These are phyloP conservation scores for Kregervanrija delftensis DNA, from an alignment of 805 yeast species.

Conservation along the genomic window DNA sequence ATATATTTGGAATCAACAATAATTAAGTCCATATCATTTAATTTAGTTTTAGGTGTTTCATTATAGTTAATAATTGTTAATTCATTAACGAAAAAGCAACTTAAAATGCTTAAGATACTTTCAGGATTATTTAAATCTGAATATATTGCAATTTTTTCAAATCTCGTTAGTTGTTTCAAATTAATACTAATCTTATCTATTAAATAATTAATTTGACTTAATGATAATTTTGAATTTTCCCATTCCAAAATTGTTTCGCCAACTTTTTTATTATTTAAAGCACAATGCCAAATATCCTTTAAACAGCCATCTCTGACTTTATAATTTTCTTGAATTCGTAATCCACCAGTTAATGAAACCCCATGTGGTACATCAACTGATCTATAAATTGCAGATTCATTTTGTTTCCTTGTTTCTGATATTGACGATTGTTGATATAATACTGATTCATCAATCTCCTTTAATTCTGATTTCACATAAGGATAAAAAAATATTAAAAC, in stretches of 20 bases:
- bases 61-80: slow-evolving; percentile 36
- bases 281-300: slow-evolving; percentile 65
- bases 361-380: slow-evolving; percentile 72
- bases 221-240: neutral
- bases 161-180: slow-evolving; percentile 7
- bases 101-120: slow-evolving; percentile 17
- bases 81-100: slow-evolving; percentile 30
- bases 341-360: slow-evolving; percentile 59
- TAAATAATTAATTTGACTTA: slow-evolving; percentile 5
- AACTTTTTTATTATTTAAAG: slow-evolving; percentile 21
- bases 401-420: slow-evolving; percentile 52
- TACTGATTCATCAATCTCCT: slow-evolving; percentile 54
- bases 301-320: slow-evolving; percentile 68
- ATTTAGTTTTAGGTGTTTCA: slow-evolving; percentile 33
- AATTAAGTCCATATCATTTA: slow-evolving; percentile 31
- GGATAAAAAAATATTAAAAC: slow-evolving; percentile 16
- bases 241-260: neutral
- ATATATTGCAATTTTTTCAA: slow-evolving; percentile 17
- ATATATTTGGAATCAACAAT: slow-evolving; percentile 13
- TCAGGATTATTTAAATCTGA: slow-evolving; percentile 15
- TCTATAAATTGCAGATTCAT: slow-evolving; percentile 72
- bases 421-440: slow-evolving; percentile 59
- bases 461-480: slow-evolving; percentile 27
- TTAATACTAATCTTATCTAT: neutral
- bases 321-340: slow-evolving; percentile 58